Base-by-base conservation (phyloP, 2,329 filamentous ascomycete species). In the Xylariaceae sp. region DNA sequence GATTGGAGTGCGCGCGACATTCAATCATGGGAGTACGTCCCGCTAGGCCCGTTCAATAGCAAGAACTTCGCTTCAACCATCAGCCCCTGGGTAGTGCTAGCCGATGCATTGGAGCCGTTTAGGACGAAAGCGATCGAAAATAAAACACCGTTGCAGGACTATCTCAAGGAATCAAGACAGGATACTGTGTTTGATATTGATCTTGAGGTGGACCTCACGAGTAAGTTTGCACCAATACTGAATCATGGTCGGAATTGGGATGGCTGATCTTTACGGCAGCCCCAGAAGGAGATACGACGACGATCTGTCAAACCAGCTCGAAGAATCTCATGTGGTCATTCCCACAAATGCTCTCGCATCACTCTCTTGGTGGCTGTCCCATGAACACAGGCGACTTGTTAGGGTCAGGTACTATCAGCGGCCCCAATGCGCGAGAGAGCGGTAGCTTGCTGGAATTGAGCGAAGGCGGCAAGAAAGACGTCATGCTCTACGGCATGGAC, bases 1-100 rank as follows among this genome's bases (percentile, higher is more conserved):
- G 90, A 95, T 70, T 95, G 90, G 90, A 90, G 86, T 49, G 89
- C 89, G 5, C 76, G 89, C 57, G 89, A 94, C 61, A 86, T 94
- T 45, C 90, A 95, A 66, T 80, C 81, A 0, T 94, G 88, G 88
- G 90, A 95, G 69, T 92, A 92, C 60, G 79, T 92, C 9, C 90
- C 90, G 0, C 73, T 93, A 7, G 90, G 90, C 0, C 89, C 89
- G 0, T 93, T 94, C 73, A 91, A 89, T 56, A 78, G 83, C 19
- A 94, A 95, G 79, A 93, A 92, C 68, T 93, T 94, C 64, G 87
- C 80, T 3, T 89, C 88, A 0, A 88, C 81, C 0, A 87, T 94
- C 60, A 88, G 84, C 54, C 81, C 88, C 0, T 94, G 89, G 89
- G 82, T 94, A 1, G 87, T 94, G 4, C 74, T 90, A 12, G 79